These are phyloP conservation scores for Tricholoma terreum DNA, from an alignment of 768 basidiomycete species.

Conservation along the genomic window DNA sequence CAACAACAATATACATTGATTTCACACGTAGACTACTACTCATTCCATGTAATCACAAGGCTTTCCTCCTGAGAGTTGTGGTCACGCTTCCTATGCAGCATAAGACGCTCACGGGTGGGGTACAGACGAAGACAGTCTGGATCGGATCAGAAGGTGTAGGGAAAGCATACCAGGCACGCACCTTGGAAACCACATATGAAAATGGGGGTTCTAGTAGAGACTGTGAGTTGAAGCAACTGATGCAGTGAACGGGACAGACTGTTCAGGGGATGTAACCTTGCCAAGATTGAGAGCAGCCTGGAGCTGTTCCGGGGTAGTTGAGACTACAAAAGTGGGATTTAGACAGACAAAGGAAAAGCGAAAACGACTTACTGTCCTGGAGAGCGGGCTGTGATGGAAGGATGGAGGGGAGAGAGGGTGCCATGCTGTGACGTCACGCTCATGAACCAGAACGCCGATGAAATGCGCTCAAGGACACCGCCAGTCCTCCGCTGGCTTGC, in stretches of 20 bases:
- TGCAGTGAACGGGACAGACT: conserved; percentile 42
- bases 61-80: conserved; percentile 55
- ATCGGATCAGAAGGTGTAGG: not conserved
- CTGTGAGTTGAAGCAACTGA: not conserved
- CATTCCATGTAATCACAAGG: conserved; percentile 73
- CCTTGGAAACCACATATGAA: conserved; percentile 71
- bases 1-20: not conserved
- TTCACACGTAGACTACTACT: no score
- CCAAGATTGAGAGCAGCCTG: conserved; percentile 43
- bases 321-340: conserved; percentile 33
- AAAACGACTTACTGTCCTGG: conserved; percentile 41
- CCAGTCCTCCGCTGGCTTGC: conserved; percentile 48
- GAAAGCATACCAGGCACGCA: conserved; percentile 19
- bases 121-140: conserved; percentile 70
- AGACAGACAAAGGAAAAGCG: not conserved
- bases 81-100: conserved; percentile 71
- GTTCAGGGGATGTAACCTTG: conserved; percentile 60
- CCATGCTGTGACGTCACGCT: conserved; percentile 32
- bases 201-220: conserved; percentile 61
- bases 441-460: conserved; percentile 7
- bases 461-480: not conserved
- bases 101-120: conserved; percentile 64
- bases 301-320: conserved; percentile 55
- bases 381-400: conserved; percentile 49
- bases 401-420: conserved; percentile 41